Evolutionary conservation across 805 yeast species (phyloP), one percentile per base, ranked within the genome.

Genomic region (Metschnikowia anglica): DNA sequence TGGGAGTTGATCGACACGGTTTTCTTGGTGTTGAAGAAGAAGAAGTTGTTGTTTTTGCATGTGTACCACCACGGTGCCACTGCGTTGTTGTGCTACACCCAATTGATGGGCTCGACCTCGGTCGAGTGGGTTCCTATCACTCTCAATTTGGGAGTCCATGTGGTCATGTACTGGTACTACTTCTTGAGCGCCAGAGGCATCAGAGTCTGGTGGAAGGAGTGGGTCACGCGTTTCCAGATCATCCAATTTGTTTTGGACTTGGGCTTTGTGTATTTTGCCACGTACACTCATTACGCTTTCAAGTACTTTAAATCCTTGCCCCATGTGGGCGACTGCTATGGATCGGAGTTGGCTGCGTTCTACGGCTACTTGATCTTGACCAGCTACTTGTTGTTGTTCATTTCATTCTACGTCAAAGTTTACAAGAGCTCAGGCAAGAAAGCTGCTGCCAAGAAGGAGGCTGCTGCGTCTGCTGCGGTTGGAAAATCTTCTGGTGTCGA

Each of bases 1-100:
- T 62, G 85, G 56, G 98, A 91, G 73, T 82, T 93, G 55, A 65
- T 89, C 49, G 99, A 91, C 63, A 91, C 99, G 20, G 78, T 89
- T 13, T 89, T 91, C 72, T 73, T 93, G 59, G 97, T 93, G 35
- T 75, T 91, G 62, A 88, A 88, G 70, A 84, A 87, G 74, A 93
- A 93, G 72, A 89, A 88, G 60, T 74, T 91, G 66, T 84, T 93
- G 49, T 93, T 91, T 62, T 75, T 91, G 63, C 99, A 91, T 68
- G 88, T 96, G 42, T 91, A 89, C 70, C 99, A 91, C 68, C 98
- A 91, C 61, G 99, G 99, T 52, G 97, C 98, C 47, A 91, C 99
- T 37, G 98, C 97, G 9, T 71, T 91, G 50, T 74, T 91, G 52
- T 91, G 98, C 69, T 91, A 81, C 79, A 86, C 95, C 36, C 98